Base-by-base conservation (phyloP, 2,329 filamentous ascomycete species). In the Aureobasidium sp. region DNA sequence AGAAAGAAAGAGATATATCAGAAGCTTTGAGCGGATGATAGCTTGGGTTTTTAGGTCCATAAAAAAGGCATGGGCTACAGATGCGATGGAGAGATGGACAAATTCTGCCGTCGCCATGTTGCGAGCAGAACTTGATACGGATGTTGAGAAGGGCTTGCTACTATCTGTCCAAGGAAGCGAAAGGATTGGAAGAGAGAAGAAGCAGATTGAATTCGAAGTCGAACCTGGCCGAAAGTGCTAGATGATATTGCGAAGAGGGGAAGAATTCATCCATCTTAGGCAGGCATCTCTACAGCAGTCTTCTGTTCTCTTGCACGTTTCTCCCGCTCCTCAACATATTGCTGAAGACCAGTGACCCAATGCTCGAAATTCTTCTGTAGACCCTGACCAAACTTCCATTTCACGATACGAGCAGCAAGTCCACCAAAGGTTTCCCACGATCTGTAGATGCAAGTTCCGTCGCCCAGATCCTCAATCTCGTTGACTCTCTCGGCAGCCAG, bases 351-450 rank as follows among this genome's bases (percentile, higher is more conserved):
- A 59, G 63, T 57, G 7, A 73, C 71, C 77, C 77, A 79, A 29
- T 73, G 62, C 54, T 71, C 69, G 66, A 79, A 78, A 47, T 71
- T 68, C 45, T 68, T 66, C 64, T 72, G 67, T 66, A 79, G 66
- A 50, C 68, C 67, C 39, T 62, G 62, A 57, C 70, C 72, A 67
- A 74, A 76, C 68, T 77, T 75, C 74, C 75, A 77, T 69, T 71
- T 73, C n/a, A 77, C 70, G 39, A 68, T 67, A 68, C 76, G 75
- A 16, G 74, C 77, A 55, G 75, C 45, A 61, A 73, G 69, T 7
- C 78, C 79, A 11, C 65, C 68, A 67, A 79, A 77, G 4, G 70
- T 71, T 68, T 79, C 75, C 78, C 78, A 80, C 62, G 75, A 78
- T 60, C 71, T 67, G 50, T 71, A 73, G n/a, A 66, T 65, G 36